Evolutionary conservation across 2,329 filamentous ascomycete genomes (phyloP), one percentile per base, ranked within the genome.

Genomic region (Juglanconis oblonga): DNA sequence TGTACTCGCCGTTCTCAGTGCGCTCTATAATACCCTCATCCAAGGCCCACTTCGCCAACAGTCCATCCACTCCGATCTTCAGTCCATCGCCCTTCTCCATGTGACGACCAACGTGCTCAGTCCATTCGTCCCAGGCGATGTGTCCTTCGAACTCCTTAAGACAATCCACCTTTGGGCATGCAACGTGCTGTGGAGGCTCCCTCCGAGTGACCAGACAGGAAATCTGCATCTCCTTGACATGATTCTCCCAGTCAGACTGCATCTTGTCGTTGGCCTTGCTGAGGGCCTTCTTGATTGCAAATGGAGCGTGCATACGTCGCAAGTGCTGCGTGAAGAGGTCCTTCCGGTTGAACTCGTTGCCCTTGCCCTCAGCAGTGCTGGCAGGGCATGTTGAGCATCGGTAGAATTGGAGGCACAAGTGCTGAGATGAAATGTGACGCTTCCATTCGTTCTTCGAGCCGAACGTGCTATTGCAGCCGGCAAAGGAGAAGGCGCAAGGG

Each of bases 371-470:
- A 0, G 75, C 73, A 1, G 77, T 77, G 59, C 75, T 80, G 59
- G 81, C 78, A 0, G 84, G 81, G 61, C 86, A 88, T 2, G 81
- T 77, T 0, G 86, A 87, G 64, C 86, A 88, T 24, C 86, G 81
- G 67, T 88, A 88, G 65, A 83, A 88, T 52, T 83, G 82, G 17
- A 88, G 71, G 65, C 86, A 88, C 29, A 99, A 82, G 74, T 99
- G 95, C 67, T 97, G 92, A 0, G 92, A 96, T 14, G 87, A 84
- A 70, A 97, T 91, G 70, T 99, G 95, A 3, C 94, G 86, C 74
- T 98, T 98, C 94, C 94, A 99, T 73, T 98, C 94, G 70, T 98
- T 97, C 76, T 97, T 98, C 14, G 91, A 94, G 1, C 88, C 87
- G 72, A 98, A 97, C 0, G 87, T 91, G 66, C 91, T 92, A 0